Conservation (phyloP, 768 basidiomycete species). For the Grammothele lineata region DNA sequence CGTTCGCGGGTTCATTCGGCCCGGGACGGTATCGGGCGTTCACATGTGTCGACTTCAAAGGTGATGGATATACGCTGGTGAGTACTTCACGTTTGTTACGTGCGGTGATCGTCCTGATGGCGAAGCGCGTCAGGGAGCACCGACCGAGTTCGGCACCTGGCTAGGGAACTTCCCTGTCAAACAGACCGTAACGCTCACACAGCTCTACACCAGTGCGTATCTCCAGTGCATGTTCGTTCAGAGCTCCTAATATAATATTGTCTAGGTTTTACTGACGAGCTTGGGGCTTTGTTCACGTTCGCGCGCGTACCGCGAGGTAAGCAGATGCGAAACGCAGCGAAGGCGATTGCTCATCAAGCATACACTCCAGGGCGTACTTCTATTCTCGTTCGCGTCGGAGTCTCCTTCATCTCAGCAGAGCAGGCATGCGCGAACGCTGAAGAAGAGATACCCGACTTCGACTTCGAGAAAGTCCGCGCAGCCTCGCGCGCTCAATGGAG, state of each 20-base stretch:
- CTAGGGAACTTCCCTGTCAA: conserved; percentile 45
- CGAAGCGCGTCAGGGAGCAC: conserved; percentile 20
- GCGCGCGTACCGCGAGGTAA: conserved; percentile 16
- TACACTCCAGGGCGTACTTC: conserved; percentile 24
- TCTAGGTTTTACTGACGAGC: conserved; percentile 44
- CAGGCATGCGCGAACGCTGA: conserved; percentile 62
- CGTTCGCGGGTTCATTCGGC: conserved; percentile 56
- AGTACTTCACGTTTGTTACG: neutral
- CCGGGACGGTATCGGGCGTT: conserved; percentile 54
- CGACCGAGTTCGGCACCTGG: conserved; percentile 55
- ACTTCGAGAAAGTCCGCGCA: conserved; percentile 44
- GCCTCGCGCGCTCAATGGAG: conserved; percentile 50
- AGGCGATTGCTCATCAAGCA: conserved; percentile 2
- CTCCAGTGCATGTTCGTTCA: too few relatives aligned
- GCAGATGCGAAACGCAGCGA: too few relatives aligned
- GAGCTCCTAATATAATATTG: neutral
- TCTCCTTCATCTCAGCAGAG: conserved; percentile 56
- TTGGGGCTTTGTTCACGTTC: conserved; percentile 53
- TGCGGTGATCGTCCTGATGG: too few relatives aligned
- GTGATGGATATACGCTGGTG: conserved; percentile 35
- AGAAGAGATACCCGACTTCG: conserved; percentile 54
- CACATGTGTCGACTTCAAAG: conserved; percentile 59
- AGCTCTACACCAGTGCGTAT: conserved; percentile 46
- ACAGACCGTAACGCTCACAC: conserved; percentile 40
- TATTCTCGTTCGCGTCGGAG: conserved; percentile 55